These are phyloP conservation scores for Rhodotorula sp. DNA, from an alignment of 1,284 basidiomycete genomes.

Conservation along the genomic window DNA sequence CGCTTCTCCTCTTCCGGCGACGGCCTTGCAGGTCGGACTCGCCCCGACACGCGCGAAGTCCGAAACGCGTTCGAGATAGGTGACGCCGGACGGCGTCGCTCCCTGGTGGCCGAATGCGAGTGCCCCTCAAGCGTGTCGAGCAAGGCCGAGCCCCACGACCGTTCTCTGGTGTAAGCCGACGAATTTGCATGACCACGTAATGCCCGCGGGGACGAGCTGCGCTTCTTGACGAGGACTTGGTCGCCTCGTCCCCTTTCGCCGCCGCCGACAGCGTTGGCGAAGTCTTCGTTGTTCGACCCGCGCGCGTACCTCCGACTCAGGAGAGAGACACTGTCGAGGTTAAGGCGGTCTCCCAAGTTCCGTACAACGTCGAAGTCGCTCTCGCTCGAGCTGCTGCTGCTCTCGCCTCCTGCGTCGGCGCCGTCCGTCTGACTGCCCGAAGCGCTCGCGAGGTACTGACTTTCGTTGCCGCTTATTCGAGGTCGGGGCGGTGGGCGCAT, in stretches of 20 bases:
- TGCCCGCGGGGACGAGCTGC: constrained; percentile 8
- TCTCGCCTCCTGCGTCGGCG: constrained; percentile 18
- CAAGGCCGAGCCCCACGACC: constrained; percentile 29
- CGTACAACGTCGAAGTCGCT: constrained; percentile 7
- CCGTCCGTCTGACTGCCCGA: constrained; percentile 28
- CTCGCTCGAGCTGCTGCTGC: constrained; percentile 21
- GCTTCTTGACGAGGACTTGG: constrained; percentile 35
- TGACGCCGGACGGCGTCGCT: constrained; percentile 19
- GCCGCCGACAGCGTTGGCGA: background rate
- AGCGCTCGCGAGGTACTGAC: constrained; percentile 33
- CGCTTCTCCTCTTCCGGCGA: constrained; percentile 6
- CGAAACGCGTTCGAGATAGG: background rate
- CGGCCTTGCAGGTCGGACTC: background rate
- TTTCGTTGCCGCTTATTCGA: constrained; percentile 5
- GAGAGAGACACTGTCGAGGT: background rate
- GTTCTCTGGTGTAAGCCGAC: background rate
- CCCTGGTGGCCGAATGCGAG: constrained; percentile 1
- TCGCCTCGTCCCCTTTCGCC: constrained; percentile 31
- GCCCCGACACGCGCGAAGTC: background rate
- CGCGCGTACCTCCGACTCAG: background rate
- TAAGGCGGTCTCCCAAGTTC: background rate
- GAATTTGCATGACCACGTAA: background rate
- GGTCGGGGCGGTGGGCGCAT: background rate
- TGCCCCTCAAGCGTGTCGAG: constrained; percentile 31
- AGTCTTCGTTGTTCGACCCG: background rate